These are phyloP conservation scores for Chaetoceros tenuissimus DNA, from an alignment of 108 stramenopile genomes.

Conservation along the genomic window DNA sequence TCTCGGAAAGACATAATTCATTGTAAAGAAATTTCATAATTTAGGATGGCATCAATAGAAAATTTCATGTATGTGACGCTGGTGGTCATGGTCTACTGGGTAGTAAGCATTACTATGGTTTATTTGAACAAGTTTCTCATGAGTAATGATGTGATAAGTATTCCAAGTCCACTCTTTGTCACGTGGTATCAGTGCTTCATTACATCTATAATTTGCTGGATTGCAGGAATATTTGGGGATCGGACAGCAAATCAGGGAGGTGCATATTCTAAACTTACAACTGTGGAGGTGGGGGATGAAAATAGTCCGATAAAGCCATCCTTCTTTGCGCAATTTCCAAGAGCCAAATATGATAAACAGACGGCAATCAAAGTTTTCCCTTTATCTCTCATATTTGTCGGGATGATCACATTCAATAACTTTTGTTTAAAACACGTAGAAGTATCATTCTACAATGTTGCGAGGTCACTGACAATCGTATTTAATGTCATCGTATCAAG, in stretches of 20 bases:
- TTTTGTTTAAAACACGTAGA: slow-evolving; percentile 90
- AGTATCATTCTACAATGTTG: slow-evolving; percentile 96
- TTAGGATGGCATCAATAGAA: background rate
- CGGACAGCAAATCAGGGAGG: slow-evolving; percentile 17
- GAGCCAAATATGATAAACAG: slow-evolving; percentile 53
- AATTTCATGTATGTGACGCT: slow-evolving; percentile 24
- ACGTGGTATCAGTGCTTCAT: slow-evolving; percentile 95
- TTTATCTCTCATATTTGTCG: slow-evolving; percentile 81
- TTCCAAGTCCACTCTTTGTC: slow-evolving; percentile 88
- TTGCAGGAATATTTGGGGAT: slow-evolving; percentile 60
- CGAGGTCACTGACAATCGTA: slow-evolving; percentile 87
- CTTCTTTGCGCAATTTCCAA: slow-evolving; percentile 83
- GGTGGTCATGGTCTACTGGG: slow-evolving; percentile 49
- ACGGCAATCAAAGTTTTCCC: slow-evolving; percentile 60
- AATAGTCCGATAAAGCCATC: slow-evolving; percentile 24
- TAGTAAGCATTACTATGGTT: slow-evolving; percentile 72
- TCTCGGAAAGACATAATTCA: no score
- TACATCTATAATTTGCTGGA: slow-evolving; percentile 76
- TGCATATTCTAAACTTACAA: slow-evolving; percentile 19
- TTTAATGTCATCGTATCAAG: slow-evolving; percentile 88
- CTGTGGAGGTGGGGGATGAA: slow-evolving; percentile 4
- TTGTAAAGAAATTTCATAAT: no score
- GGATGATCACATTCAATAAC: slow-evolving; percentile 96
- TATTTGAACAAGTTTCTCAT: slow-evolving; percentile 91
- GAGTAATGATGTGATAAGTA: slow-evolving; percentile 64